Evolutionary conservation across 2,329 filamentous ascomycete species (phyloP).

Genomic region (Fusarium pininemorale): DNA sequence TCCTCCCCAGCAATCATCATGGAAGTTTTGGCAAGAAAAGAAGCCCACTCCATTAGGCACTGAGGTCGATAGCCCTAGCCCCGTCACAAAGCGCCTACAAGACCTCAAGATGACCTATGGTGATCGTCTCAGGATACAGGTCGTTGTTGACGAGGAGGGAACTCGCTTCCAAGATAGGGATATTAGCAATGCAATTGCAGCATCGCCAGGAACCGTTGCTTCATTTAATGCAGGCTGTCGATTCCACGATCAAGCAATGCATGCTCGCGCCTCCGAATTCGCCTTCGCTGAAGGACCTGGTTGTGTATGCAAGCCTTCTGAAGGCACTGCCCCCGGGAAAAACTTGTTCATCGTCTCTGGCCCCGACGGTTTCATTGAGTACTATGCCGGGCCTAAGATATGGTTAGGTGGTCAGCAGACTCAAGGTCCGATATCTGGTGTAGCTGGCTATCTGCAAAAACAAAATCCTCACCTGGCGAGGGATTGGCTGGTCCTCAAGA

Average conservation of each 20-base stretch:
- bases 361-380: constrained; percentile 86
- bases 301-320: constrained; percentile 40
- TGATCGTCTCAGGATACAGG: constrained; percentile 69
- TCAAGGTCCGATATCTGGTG: constrained; percentile 78
- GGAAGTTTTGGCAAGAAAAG: constrained; percentile 37
- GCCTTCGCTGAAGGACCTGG: constrained; percentile 37
- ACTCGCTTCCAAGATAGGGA: constrained; percentile 67
- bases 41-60: constrained; percentile 30
- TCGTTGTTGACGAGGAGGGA: constrained; percentile 85
- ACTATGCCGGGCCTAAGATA: constrained; percentile 81
- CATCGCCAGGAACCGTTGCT: neutral
- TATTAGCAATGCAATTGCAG: constrained; percentile 52
- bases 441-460: constrained; percentile 68
- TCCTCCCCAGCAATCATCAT: constrained; percentile 30
- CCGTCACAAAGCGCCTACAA: constrained; percentile 70
- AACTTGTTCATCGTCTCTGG: constrained; percentile 87
- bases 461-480: constrained; percentile 48
- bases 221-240: constrained; percentile 38
- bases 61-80: constrained; percentile 46
- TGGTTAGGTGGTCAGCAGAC: constrained; percentile 77
- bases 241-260: constrained; percentile 46
- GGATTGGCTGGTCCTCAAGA: constrained; percentile 64
- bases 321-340: constrained; percentile 52
- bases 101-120: constrained; percentile 67
- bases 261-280: constrained; percentile 46